Percentiles rank a stretch among this genome's conserved stretches.
Conservation (phyloP, 768 basidiomycete species). For the Dictyophora rubrovolvata region DNA sequence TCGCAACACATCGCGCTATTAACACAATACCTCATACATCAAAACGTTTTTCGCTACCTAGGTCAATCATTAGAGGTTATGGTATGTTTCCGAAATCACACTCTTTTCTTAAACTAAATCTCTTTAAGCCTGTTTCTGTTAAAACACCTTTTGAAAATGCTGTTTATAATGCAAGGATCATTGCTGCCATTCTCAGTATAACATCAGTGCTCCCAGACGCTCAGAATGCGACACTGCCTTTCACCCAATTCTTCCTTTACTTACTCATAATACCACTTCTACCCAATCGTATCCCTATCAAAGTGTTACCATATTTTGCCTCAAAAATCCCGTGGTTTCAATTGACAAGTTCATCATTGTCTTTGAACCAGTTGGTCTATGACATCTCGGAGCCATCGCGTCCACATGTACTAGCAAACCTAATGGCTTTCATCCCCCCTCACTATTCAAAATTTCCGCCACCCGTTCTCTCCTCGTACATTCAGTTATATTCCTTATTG, state of each 20-base stretch:
- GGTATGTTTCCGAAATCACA: constrained; percentile 17
- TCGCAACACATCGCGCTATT: not conserved
- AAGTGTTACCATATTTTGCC: constrained; percentile 54
- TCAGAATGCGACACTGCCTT: constrained; percentile 18
- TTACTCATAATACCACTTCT: constrained; percentile 70
- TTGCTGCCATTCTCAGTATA: constrained; percentile 1
- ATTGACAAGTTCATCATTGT: constrained; percentile 6
- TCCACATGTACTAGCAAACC: constrained; percentile 61
- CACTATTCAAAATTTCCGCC: constrained; percentile 43
- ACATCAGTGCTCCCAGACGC: not conserved
- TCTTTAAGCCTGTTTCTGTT: not conserved
- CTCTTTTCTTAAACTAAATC: not conserved
- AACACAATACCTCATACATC: constrained; percentile 22
- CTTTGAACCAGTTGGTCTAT: constrained; percentile 27
- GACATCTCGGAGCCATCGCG: constrained; percentile 1
- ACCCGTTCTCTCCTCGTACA: constrained; percentile 39
- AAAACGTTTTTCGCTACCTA: constrained; percentile 1
- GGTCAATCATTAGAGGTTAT: constrained; percentile 4
- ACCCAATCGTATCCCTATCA: constrained; percentile 61
- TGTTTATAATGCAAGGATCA: not conserved
- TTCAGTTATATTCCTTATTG: constrained; percentile 40
- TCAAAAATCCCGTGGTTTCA: constrained; percentile 21
- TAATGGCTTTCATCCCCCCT: constrained; percentile 53
- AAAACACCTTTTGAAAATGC: not conserved
- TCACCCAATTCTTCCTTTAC: constrained; percentile 35